Evolutionary conservation across 371 early-diverging fungal genomes (phyloP).

Genomic region (Apophysomyces elegans): DNA sequence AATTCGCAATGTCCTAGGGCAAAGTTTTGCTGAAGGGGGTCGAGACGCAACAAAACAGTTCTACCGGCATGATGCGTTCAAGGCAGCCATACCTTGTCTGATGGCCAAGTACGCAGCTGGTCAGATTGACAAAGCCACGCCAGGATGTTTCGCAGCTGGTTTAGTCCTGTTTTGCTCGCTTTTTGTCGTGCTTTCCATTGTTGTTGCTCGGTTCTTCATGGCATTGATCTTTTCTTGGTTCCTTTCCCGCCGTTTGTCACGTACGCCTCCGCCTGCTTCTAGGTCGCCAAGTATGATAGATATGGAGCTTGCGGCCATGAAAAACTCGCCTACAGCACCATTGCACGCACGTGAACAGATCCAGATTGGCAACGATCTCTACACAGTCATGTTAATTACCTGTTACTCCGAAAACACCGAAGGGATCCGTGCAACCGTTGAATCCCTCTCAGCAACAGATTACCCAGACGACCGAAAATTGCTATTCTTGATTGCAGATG

Average conservation of each 20-base stretch:
- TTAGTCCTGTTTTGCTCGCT: conserved; percentile 72
- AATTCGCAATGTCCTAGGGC: conserved; percentile 50
- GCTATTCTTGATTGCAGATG: conserved; percentile 90
- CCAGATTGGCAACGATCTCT: conserved; percentile 52
- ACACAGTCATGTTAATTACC: conserved; percentile 74
- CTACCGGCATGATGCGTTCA: conserved; percentile 55
- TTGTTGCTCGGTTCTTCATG: conserved; percentile 78
- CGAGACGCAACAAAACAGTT: conserved; percentile 74
- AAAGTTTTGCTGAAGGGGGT: conserved; percentile 42
- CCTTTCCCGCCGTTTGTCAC: conserved; percentile 70
- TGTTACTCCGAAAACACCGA: conserved; percentile 93
- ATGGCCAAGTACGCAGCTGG: conserved; percentile 73
- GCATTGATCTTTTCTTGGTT: conserved; percentile 88
- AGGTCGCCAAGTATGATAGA: conserved; percentile 8
- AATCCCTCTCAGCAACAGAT: conserved; percentile 86
- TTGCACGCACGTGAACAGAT: conserved; percentile 13
- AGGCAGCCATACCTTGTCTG: conserved; percentile 61
- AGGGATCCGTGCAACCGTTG: conserved; percentile 86
- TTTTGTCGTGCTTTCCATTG: conserved; percentile 69
- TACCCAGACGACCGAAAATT: conserved; percentile 91
- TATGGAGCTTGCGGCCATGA: conserved; percentile 40
- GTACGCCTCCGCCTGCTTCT: conserved; percentile 36
- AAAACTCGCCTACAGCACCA: conserved; percentile 13
- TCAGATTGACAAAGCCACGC: conserved; percentile 77
- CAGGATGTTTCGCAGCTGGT: conserved; percentile 87